A percentile compares a stretch with the other conserved stretches of the same genome.
Evolutionary conservation across 192 early-diverging fungal genomes (phyloP).

Genomic region (Entomortierella lignicola): DNA sequence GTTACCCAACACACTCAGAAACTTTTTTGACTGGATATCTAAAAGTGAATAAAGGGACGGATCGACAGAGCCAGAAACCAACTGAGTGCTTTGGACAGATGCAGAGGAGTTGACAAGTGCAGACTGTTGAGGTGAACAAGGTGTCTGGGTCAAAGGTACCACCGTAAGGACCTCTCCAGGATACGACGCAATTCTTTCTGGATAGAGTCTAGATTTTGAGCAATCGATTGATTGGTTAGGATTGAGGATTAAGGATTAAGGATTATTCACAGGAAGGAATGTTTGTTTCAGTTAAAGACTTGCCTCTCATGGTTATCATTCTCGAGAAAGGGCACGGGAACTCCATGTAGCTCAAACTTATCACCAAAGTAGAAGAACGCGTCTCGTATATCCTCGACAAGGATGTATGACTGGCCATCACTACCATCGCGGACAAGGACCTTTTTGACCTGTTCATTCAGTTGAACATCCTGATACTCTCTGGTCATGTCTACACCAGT

Average conservation of each 20-base stretch:
- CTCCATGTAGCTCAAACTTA: constrained; percentile 20
- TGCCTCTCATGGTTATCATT: constrained; percentile 18
- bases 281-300: neutral
- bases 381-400: constrained; percentile 37
- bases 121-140: neutral
- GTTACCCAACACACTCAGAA: constrained; percentile 1
- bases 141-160: neutral
- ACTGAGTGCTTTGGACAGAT: neutral
- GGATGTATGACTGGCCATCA: constrained; percentile 13
- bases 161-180: constrained; percentile 21
- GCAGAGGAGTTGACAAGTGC: neutral
- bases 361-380: constrained; percentile 25
- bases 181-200: constrained; percentile 26
- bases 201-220: too few species aligned
- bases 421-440: constrained; percentile 15
- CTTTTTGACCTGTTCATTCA: constrained; percentile 15
- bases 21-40: constrained; percentile 1
- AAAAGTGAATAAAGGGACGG: neutral
- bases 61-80: too few species aligned
- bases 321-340: constrained; percentile 32
- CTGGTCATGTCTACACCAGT: constrained; percentile 3
- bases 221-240: too few species aligned
- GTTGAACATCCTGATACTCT: constrained; percentile 20
- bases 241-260: too few species aligned
- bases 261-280: too few species aligned